Evolutionary conservation across 1,284 basidiomycete genomes (phyloP).

Genomic region (Moniliophthora roreri): DNA sequence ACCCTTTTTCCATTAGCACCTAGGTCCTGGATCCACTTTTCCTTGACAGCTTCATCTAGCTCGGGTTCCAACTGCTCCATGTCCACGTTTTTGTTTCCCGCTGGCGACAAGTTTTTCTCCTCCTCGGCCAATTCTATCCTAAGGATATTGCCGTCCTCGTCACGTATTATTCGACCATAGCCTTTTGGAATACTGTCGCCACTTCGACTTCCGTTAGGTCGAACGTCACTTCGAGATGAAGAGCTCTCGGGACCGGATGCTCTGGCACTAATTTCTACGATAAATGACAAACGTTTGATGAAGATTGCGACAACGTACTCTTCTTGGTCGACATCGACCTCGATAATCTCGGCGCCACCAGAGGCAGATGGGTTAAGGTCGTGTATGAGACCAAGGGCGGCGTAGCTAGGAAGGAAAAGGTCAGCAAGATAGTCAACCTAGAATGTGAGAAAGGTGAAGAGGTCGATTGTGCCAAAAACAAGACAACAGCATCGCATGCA

Average conservation of each 20-base stretch:
- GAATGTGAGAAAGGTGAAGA: too few relatives aligned
- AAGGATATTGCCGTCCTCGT: constrained; percentile 79
- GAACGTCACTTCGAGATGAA: background rate
- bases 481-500: too few relatives aligned
- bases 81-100: constrained; percentile 17
- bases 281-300: too few relatives aligned
- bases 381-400: constrained; percentile 71
- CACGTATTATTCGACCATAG: constrained; percentile 84
- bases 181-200: constrained; percentile 55
- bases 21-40: constrained; percentile 37
- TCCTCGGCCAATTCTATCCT: constrained; percentile 73
- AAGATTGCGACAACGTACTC: background rate
- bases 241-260: background rate
- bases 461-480: too few relatives aligned
- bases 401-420: constrained; percentile 56
- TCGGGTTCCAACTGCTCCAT: constrained; percentile 34
- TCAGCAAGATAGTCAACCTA: constrained; percentile 4
- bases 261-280: background rate
- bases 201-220: background rate
- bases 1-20: constrained; percentile 19
- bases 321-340: constrained; percentile 15
- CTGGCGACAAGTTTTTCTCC: constrained; percentile 29
- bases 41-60: constrained; percentile 31
- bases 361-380: constrained; percentile 63
- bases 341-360: constrained; percentile 53